These are phyloP conservation scores for Laguncularia racemosa DNA, from an alignment of 345 rosid species.

Conservation along the genomic window DNA sequence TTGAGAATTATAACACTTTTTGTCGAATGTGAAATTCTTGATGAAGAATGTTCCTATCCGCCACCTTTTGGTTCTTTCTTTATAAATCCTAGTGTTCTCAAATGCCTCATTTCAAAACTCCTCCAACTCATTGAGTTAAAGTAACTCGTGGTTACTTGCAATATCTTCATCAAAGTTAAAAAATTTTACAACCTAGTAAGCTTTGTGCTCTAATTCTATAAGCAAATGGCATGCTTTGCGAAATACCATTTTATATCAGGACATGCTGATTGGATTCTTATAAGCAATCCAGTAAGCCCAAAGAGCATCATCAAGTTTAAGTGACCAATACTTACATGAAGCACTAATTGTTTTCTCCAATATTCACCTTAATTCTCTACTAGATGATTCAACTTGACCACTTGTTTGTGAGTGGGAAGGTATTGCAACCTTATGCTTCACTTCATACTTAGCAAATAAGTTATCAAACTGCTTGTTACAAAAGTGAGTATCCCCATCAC, in stretches of 20 bases:
- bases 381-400: not conserved
- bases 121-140: not conserved
- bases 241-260: not conserved
- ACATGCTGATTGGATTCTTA: constrained; percentile 5
- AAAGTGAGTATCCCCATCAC: not conserved
- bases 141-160: not conserved
- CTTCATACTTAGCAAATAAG: not conserved
- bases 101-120: not conserved
- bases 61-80: too few relatives aligned
- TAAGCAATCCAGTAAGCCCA: constrained; percentile 4
- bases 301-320: not conserved
- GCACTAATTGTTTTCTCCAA: not conserved
- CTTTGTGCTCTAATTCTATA: not conserved
- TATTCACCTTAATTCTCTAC: not conserved
- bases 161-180: not conserved
- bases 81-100: not conserved
- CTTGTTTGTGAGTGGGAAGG: not conserved
- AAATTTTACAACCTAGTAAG: not conserved
- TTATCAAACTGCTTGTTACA: not conserved
- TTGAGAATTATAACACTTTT: too few relatives aligned
- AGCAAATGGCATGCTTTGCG: not conserved
- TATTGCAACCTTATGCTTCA: not conserved
- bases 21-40: too few relatives aligned
- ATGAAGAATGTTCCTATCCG: too few relatives aligned
- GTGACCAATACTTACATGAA: constrained; percentile 3